Conservation (phyloP, 139 green algal genomes). For the Micractinium conductrix region DNA sequence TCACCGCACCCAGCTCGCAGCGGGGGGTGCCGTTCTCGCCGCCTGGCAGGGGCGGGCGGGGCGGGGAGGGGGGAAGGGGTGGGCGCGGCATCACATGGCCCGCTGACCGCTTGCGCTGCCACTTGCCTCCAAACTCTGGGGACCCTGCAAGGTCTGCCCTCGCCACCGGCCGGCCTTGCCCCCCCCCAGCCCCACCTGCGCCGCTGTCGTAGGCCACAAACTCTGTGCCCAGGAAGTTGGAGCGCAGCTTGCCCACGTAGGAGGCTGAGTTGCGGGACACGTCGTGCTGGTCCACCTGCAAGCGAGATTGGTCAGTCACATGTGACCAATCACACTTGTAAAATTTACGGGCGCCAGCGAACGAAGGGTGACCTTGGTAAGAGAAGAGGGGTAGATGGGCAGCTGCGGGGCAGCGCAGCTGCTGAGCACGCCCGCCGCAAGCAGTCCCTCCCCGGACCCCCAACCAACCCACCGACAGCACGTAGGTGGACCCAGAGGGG, state of each 20-base stretch:
- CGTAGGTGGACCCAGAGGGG: constrained; percentile 78
- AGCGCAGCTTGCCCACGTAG: constrained; percentile 67
- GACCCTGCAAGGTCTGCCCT: too few species aligned
- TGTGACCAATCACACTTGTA: too few species aligned
- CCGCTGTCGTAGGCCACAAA: constrained; percentile 89
- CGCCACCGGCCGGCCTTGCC: too few species aligned
- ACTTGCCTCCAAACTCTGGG: too few species aligned
- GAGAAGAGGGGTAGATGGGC: too few species aligned
- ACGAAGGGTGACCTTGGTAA: too few species aligned
- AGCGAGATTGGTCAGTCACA: not conserved
- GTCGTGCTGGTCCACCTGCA: constrained; percentile 30
- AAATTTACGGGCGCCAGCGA: too few species aligned
- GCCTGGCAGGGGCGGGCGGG: not conserved
- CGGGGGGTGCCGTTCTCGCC: not conserved
- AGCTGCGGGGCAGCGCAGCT: too few species aligned
- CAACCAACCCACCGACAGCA: constrained; percentile 76
- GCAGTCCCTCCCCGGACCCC: not conserved
- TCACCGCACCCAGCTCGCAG: constrained; percentile 77
- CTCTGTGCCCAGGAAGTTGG: constrained; percentile 96
- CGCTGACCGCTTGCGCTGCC: too few species aligned
- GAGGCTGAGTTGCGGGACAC: not conserved
- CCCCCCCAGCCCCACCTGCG: constrained; percentile 7
- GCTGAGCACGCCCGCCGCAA: not conserved
- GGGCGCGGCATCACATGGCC: too few species aligned
- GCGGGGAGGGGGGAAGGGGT: not conserved